Evolutionary conservation across 2,329 filamentous ascomycete species (phyloP), one percentile per base, ranked within the genome.

Genomic region (Alternaria atra): DNA sequence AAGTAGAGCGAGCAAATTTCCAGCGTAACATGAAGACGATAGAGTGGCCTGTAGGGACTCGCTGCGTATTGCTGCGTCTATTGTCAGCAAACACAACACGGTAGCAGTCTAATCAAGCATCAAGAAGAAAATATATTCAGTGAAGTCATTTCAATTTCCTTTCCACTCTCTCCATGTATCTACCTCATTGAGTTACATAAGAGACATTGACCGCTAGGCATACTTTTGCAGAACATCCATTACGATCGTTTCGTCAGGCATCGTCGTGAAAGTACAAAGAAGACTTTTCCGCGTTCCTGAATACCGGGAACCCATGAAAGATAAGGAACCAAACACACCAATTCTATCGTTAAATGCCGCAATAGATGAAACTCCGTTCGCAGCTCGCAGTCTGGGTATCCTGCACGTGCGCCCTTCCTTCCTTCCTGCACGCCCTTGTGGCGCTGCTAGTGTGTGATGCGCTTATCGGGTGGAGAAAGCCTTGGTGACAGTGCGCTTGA

Each of bases 401-500:
- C 70, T 74, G 71, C 58, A 68, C 60, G 66, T 70, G 71, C 69
- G 61, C 64, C 64, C 60, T 57, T 63, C 61, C 60, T 70, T 67
- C 57, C 64, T 56, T 55, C 65, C 59, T 52, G 55, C 66, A 52
- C 63, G 55, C 61, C 58, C 55, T 48, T 46, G 48, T 52, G 48
- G 54, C 46, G 23, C 42, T 40, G 42, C 34, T 60, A 60, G 34
- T 44, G n/a, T 40, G 53, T 40, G 61, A 63, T 58, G 61, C 68
- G 60, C 61, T 71, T 94, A 97, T 83, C 92, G 90, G 79, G 92
- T 94, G 69, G 92, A 90, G 92, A 97, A 97, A 76, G 92, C 94
- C 91, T 98, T 99, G 84, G 95, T 99, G 76, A 99, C 94, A 73
- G 97, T 89, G 79, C 95, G 89, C 93, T 98, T 99, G 69, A 99